phyloP scores from a whole-genome alignment of 192 early-diverging fungal genomes.

The Chytriomyces sp. region DNA sequence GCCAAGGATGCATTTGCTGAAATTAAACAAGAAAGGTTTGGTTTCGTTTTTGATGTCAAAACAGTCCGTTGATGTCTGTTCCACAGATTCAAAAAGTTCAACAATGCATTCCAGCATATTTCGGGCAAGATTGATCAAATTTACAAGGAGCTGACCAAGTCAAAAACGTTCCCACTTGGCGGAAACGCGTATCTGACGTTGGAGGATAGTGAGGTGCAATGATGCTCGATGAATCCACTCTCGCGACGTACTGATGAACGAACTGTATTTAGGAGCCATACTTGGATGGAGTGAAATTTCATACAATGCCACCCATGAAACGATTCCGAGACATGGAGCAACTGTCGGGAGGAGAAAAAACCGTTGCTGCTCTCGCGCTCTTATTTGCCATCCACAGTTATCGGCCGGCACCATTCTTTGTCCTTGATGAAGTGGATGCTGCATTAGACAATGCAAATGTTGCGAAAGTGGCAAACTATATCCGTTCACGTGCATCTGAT shows the following conservation, averaged over 20 bases:
- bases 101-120: conserved; percentile 86
- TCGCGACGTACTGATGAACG: too few species aligned
- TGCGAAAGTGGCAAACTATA: conserved; percentile 86
- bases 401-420: conserved; percentile 98
- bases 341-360: conserved; percentile 98
- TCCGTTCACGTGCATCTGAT: conserved; percentile 70
- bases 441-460: conserved; percentile 98
- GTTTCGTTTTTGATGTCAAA: neutral
- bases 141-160: conserved; percentile 95
- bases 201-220: conserved; percentile 80
- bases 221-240: neutral
- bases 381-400: conserved; percentile 95
- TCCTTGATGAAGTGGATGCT: conserved; percentile 98
- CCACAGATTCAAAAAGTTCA: conserved; percentile 74
- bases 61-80: neutral
- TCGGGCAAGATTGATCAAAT: conserved; percentile 90
- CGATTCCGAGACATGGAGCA: conserved; percentile 99
- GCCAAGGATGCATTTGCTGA: conserved; percentile 82
- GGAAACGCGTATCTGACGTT: conserved; percentile 93
- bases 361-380: conserved; percentile 93
- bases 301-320: conserved; percentile 99
- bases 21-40: conserved; percentile 79
- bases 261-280: conserved; percentile 78
- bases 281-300: conserved; percentile 91
- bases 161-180: conserved; percentile 83